A percentile compares a stretch with the other conserved stretches of the same genome.
phyloP scores from a whole-genome alignment of 2,329 filamentous ascomycete species.

The Penicillium psychrosexuale region DNA sequence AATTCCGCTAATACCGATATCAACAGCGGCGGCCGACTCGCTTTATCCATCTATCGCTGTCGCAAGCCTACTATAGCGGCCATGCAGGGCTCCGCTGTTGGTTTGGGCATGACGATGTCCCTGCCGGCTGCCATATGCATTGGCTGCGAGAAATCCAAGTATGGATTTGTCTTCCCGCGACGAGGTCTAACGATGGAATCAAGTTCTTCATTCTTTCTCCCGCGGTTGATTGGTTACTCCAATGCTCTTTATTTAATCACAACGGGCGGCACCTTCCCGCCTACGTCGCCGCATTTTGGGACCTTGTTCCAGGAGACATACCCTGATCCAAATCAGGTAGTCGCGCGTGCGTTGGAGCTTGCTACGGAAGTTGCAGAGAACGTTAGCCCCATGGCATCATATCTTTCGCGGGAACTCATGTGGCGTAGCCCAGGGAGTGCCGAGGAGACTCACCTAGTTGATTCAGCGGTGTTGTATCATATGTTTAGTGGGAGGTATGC shows the following conservation, averaged over 20 bases:
- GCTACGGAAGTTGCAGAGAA: conserved; percentile 1
- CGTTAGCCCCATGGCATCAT: conserved; percentile 7
- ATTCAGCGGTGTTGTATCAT: conserved; percentile 5
- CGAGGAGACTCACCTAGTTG: conserved; percentile 7
- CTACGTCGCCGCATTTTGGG: background rate
- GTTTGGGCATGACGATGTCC: conserved; percentile 4
- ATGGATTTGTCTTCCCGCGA: conserved; percentile 8
- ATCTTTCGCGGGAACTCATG: conserved; percentile 8
- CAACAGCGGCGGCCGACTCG: conserved; percentile 3
- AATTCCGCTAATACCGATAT: background rate
- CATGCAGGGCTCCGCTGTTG: conserved; percentile 1
- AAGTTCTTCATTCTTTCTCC: conserved; percentile 7
- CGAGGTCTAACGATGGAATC: conserved; percentile 12
- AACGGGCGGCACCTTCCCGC: conserved; percentile 1
- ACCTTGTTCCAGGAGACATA: conserved; percentile 6
- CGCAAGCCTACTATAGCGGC: conserved; percentile 6
- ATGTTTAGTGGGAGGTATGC: conserved; percentile 10
- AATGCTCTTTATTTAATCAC: conserved; percentile 8
- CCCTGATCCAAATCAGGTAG: background rate
- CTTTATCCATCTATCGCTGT: conserved; percentile 1
- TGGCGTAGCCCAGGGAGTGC: conserved; percentile 9
- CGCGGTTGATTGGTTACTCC: conserved; percentile 6
- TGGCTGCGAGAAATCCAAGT: conserved; percentile 4
- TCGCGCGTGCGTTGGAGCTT: conserved; percentile 5
- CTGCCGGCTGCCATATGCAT: conserved; percentile 1